Evolutionary conservation across 371 early-diverging fungal species (phyloP), one percentile per base, ranked within the genome.

Genomic region (Umbelopsis sp.): DNA sequence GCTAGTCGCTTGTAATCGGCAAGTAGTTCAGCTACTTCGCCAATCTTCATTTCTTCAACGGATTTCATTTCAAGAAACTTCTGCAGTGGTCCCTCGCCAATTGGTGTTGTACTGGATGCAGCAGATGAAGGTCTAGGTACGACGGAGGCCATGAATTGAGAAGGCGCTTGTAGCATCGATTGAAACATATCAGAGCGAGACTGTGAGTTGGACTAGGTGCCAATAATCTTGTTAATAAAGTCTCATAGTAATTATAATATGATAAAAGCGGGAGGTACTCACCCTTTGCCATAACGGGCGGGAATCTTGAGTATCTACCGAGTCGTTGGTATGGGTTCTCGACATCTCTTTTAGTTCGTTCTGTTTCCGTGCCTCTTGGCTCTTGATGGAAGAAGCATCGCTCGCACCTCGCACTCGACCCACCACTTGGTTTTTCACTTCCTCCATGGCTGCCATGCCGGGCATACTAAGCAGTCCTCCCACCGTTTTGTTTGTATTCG

Each of bases 271-370:
- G 29, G 29, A 18, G 29, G 18, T 18, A 57, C 57, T 14, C n/a
- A 57, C 57, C n/a, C 57, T 29, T 35, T 57, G 57, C 57, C 57
- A 57, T 35, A 57, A 14, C 3, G 57, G 35, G 16, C 57, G 57
- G 4, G 57, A 32, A 8, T 57, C 57, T 35, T 24, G 18, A 14
- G 35, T 35, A 18, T 57, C 57, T 10, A 35, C 11, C 3, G 57
- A 57, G 0, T 57, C 57, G 18, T 57, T 57, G 12, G 57, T 57
- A 35, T 57, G 57, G 4, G 57, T 57, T n/a, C 57, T 57, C 14
- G 72, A 52, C 67, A 78, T 78, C 24, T 76, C 81, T 41, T 77
- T 81, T 24, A 81, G 53, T 46, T 79, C 79, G 44, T 71, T 73
- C 5, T 66, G 57, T 57, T 57, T 57, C 14, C 57, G 51, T 4